These are phyloP conservation scores for Neopestalotiopsis clavispora DNA, from an alignment of 2,329 filamentous ascomycete genomes.

Conservation along the genomic window DNA sequence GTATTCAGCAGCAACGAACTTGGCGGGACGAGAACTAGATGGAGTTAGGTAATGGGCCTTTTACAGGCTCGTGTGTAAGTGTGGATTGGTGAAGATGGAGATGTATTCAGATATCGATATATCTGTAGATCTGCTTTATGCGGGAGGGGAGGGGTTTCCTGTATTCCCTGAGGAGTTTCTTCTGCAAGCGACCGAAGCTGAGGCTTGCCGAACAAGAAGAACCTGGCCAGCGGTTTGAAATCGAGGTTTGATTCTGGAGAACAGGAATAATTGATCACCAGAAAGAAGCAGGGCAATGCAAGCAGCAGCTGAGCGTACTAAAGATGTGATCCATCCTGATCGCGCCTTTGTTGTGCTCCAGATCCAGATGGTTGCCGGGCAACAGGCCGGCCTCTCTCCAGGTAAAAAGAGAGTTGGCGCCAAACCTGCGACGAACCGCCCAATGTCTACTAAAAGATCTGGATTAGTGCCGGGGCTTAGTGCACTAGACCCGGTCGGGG, in stretches of 20 bases:
- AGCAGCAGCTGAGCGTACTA: not conserved
- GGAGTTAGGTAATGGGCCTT: constrained; percentile 24
- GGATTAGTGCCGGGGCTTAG: not conserved
- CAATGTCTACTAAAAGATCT: constrained; percentile 3
- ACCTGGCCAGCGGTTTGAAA: not conserved
- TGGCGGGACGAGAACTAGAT: constrained; percentile 35
- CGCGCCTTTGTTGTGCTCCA: not conserved
- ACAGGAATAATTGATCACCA: not conserved
- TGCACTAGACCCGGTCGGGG: not conserved
- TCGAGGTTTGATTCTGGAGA: not conserved
- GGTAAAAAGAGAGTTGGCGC: not conserved
- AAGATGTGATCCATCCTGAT: not conserved
- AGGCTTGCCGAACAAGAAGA: not conserved
- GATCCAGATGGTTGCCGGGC: not conserved
- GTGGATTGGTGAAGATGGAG: constrained; percentile 6
- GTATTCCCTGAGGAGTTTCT: not conserved
- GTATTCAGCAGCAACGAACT: constrained; percentile 39
- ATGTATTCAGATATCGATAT: not conserved
- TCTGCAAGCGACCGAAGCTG: not conserved
- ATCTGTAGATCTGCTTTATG: not conserved
- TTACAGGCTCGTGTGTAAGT: constrained; percentile 19
- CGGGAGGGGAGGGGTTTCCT: not conserved
- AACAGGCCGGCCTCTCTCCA: not conserved
- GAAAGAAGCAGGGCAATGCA: not conserved
- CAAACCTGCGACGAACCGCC: constrained; percentile 1